Evolutionary conservation across 768 basidiomycete genomes (phyloP), one percentile per base, ranked within the genome.

Genomic region (Lentinus tigrinus): DNA sequence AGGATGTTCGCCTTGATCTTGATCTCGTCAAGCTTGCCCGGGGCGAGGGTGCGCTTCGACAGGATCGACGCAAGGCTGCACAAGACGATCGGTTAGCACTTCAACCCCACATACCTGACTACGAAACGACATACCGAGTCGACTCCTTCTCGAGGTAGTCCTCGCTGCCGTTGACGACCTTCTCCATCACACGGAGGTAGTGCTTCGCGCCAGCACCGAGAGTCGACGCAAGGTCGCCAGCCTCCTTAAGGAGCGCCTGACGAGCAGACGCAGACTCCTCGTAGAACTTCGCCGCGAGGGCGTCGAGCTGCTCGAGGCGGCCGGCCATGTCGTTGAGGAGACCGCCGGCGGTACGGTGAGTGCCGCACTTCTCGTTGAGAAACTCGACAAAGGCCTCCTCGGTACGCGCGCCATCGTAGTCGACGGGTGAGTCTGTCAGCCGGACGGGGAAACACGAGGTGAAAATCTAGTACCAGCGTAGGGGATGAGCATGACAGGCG

Each of bases 101-200:
- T 50, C 43, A 16, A 65, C 23, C 42, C 6, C 39, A 54, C 21
- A 39, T 31, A 31, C 54, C 49, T 34, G 44, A 52, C 26, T 59
- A 27, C 47, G 28, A 24, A 9, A n/a, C 17, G 19, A 65, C 80
- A 67, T 65, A 95, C 93, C 95, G 84, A 66, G 83, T 85, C 31
- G 83, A 74, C 75, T 99, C 97, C 76, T 95, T 96, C 69, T 84
- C 81, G 53, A 96, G 67, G 75, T 95, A 98, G 36, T 72, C 82
- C 65, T 87, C 87, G 27, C 85, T 78, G 47, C 85, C 82, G 57
- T 81, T 84, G 24, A 84, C 74, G 6, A 95, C 77, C 74, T 96
- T 94, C 74, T 92, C 86, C 92, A 98, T 95, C 42, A 94, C 86
- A 58, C 88, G 87, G 57, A 95, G 64, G 73, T 99, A 99, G 72